Base-by-base conservation (phyloP, 2,329 filamentous ascomycete species). In the Fusarium duplospermum region DNA sequence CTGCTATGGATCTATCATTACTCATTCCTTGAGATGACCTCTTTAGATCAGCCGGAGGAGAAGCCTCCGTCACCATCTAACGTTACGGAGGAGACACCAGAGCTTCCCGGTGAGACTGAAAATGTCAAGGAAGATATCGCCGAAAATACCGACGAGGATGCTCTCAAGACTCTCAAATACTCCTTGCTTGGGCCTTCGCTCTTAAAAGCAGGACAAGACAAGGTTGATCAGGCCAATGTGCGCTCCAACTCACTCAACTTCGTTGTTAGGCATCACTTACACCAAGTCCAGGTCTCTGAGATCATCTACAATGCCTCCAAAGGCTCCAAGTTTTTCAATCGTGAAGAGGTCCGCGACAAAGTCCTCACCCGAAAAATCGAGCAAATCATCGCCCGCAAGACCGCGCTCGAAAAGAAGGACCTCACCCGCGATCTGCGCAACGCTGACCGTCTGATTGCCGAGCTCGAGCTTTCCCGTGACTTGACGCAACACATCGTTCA, bases 221-320 rank as follows among this genome's bases (percentile, higher is more conserved):
- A 90, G 18, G 96, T 98, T n/a, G 94, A 99, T 78, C 96, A 98
- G 84, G 89, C 89, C 73, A 97, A 96, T 86, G 92, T 92, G 81
- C 42, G 80, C 8, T 33, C 10, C 38, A 4, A 7, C n/a, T 11
- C 11, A 7, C n/a, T 11, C 11, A 18, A 0, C 36, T 20, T 18
- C 4, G 6, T 2, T 31, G 10, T 36, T 22, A 11, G 16, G 33
- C 24, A 36, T 62, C 62, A 45, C 63, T 73, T 61, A 45, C 64
- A 69, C 29, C 14, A 50, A 20, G 14, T 27, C 14, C 18, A 78
- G 91, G 95, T 99, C 59, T 97, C 95, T 3, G 95, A 98, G 77
- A 92, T 98, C 76, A 99, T 99, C 69, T 98, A 98, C 84, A 94
- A 97, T 82, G 95, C 95, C 13, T 98, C 95, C 18, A 98, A 97